phyloP scores from a whole-genome alignment of 2,329 filamentous ascomycete species.

The Thielaviopsis punctulata region DNA sequence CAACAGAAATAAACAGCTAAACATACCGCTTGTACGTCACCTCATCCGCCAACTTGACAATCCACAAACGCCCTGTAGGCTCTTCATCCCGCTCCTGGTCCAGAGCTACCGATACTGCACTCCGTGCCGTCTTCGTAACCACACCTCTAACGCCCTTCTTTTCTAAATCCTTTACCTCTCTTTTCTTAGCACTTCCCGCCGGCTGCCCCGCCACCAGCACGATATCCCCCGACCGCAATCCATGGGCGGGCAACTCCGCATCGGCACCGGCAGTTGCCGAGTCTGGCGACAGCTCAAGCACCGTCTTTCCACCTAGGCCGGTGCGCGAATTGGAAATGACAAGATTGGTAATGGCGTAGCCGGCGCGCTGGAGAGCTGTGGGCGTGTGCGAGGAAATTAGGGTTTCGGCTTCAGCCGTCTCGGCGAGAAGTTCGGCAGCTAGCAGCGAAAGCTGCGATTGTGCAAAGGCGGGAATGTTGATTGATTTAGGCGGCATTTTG shows the following conservation, averaged over 20 bases:
- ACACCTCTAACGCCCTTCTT: constrained; percentile 53
- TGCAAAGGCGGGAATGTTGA: constrained; percentile 53
- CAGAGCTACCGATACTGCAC: constrained; percentile 46
- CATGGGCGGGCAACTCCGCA: constrained; percentile 52
- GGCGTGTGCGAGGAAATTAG: constrained; percentile 54
- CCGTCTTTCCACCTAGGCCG: constrained; percentile 76
- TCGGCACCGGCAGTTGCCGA: constrained; percentile 36
- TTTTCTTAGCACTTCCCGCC: constrained; percentile 52
- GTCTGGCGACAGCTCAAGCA: constrained; percentile 65
- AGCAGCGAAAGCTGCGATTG: constrained; percentile 54
- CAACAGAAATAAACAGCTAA: not conserved
- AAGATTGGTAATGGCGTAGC: constrained; percentile 66
- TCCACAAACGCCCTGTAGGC: constrained; percentile 36
- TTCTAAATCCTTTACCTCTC: constrained; percentile 53
- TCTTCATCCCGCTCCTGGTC: constrained; percentile 33
- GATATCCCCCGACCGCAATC: constrained; percentile 60
- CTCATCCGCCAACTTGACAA: constrained; percentile 51
- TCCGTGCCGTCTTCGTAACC: constrained; percentile 44
- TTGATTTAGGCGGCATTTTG: constrained; percentile 24
- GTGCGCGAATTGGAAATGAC: constrained; percentile 61
- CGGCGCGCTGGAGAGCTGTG: constrained; percentile 51
- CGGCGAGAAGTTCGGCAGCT: constrained; percentile 51
- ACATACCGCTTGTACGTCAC: constrained; percentile 42
- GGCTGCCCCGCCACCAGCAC: constrained; percentile 62
- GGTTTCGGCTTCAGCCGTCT: constrained; percentile 50